A percentile compares a stretch with the other conserved stretches of the same genome.
These are phyloP conservation scores for Kwoniella botswanensis DNA, from an alignment of 768 basidiomycete species.

Conservation along the genomic window DNA sequence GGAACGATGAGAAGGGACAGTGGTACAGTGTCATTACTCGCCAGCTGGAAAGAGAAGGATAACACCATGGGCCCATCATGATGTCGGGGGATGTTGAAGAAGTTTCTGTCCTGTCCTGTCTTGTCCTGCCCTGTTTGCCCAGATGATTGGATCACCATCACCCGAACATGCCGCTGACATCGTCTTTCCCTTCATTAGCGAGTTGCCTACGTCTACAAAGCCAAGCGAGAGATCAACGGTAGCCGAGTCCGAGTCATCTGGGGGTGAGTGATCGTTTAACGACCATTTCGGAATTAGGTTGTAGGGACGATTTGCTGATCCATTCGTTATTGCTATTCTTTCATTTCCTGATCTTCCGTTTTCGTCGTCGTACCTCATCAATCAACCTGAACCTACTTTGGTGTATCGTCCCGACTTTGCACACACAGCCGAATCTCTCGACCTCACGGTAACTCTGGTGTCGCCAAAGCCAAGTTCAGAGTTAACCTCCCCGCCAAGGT, in stretches of 20 bases:
- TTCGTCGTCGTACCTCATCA: neutral
- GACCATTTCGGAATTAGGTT: neutral
- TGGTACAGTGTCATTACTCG: too few species aligned
- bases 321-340: too few species aligned
- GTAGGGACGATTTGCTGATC: neutral
- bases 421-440: slow-evolving; percentile 79
- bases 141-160: neutral
- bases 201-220: slow-evolving; percentile 97
- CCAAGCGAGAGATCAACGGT: slow-evolving; percentile 90
- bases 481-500: slow-evolving; percentile 92
- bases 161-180: too few species aligned
- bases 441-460: slow-evolving; percentile 90
- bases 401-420: too few species aligned
- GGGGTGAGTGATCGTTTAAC: slow-evolving; percentile 62
- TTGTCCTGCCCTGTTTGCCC: slow-evolving; percentile 1
- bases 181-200: slow-evolving; percentile 64
- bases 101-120: neutral
- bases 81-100: too few species aligned
- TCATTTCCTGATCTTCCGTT: neutral
- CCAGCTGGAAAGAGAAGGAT: too few species aligned
- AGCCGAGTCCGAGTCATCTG: slow-evolving; percentile 97
- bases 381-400: neutral
- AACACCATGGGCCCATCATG: too few species aligned
- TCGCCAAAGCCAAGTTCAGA: slow-evolving; percentile 95
- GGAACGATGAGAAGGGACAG: too few species aligned